A percentile compares a stretch with the other conserved stretches of the same genome.
These are phyloP conservation scores for Eimeria acervulina DNA, from an alignment of 169 alveolate genomes.

Conservation along the genomic window DNA sequence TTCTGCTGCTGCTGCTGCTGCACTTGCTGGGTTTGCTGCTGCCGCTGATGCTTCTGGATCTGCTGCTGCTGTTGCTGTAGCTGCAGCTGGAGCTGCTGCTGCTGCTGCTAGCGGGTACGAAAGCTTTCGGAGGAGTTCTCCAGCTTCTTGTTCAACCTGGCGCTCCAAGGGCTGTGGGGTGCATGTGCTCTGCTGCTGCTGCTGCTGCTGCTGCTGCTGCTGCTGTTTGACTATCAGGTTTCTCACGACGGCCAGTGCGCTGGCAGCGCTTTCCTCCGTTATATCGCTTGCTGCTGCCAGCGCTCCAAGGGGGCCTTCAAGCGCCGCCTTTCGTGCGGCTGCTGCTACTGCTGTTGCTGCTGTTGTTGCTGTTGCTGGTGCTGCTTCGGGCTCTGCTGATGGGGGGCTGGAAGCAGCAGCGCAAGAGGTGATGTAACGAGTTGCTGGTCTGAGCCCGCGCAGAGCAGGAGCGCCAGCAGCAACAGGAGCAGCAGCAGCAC, in stretches of 20 bases:
- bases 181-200: not conserved
- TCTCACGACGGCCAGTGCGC: too few species aligned
- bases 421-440: too few species aligned
- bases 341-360: too few species aligned
- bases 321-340: not conserved
- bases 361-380: too few species aligned
- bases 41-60: not conserved
- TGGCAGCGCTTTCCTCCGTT: not conserved
- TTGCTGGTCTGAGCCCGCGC: not conserved
- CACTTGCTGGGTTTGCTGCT: not conserved
- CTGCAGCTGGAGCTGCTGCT: not conserved
- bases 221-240: not conserved
- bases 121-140: not conserved
- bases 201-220: not conserved
- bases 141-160: not conserved
- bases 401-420: too few species aligned
- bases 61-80: not conserved
- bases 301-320: not conserved
- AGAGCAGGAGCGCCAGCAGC: constrained; percentile 8
- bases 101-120: not conserved
- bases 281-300: not conserved
- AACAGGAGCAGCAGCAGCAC: not conserved
- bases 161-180: not conserved
- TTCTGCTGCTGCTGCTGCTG: not conserved
- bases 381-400: not conserved